Conservation (phyloP, 345 rosid species). For the Eucalyptus albens region DNA sequence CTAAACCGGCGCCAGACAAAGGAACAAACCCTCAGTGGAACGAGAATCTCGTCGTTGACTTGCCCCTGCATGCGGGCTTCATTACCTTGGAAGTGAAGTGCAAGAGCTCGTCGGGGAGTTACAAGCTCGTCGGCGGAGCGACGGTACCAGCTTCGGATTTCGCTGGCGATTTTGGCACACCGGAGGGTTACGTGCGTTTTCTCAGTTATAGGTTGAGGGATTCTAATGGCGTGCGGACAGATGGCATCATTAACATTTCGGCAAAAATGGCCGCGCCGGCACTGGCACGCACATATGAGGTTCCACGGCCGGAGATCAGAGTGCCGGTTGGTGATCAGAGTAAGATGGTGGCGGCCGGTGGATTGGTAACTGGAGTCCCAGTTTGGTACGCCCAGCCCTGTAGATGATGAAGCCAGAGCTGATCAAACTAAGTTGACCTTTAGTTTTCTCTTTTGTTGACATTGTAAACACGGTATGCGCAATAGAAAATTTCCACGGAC, state of each 20-base stretch:
- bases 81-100: constrained; percentile 26
- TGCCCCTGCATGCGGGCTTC: constrained; percentile 20
- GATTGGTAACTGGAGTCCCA: constrained; percentile 31
- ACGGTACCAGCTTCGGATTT: constrained; percentile 51
- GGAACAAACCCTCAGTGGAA: constrained; percentile 51
- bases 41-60: constrained; percentile 12
- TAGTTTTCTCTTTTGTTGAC: not conserved
- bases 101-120: constrained; percentile 6
- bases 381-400: constrained; percentile 10
- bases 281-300: not conserved
- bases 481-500: not conserved
- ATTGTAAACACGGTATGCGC: not conserved
- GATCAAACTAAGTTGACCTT: not conserved
- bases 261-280: constrained; percentile 20
- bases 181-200: constrained; percentile 38
- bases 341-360: not conserved
- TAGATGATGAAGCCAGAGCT: not conserved
- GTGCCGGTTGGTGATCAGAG: not conserved
- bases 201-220: constrained; percentile 68
- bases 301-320: not conserved
- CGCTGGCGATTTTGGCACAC: constrained; percentile 24
- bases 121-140: constrained; percentile 21
- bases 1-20: constrained; percentile 10
- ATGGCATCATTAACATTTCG: constrained; percentile 54
- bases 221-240: constrained; percentile 11